Evolutionary conservation across 805 yeast species (phyloP).

Genomic region (Candida odintsovae): DNA sequence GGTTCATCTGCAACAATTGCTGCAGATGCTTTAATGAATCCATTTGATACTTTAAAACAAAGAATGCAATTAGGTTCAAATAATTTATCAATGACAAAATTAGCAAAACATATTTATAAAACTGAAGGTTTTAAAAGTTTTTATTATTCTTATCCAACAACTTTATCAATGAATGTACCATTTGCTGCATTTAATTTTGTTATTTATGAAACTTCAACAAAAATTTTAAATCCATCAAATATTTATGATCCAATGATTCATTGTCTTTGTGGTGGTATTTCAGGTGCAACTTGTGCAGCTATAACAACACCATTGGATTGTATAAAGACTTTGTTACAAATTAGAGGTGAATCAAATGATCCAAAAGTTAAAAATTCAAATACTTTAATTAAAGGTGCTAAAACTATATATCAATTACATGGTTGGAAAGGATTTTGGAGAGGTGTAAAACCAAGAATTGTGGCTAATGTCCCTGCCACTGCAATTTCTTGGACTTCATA

Average conservation of each 20-base stretch:
- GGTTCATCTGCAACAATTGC: slow-evolving; percentile 93
- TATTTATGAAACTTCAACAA: slow-evolving; percentile 80
- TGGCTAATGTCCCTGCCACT: slow-evolving; percentile 91
- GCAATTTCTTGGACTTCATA: slow-evolving; percentile 98
- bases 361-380: slow-evolving; percentile 46
- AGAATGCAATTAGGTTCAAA: slow-evolving; percentile 67
- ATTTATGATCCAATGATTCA: slow-evolving; percentile 84
- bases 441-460: slow-evolving; percentile 86
- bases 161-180: slow-evolving; percentile 86
- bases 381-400: slow-evolving; percentile 68
- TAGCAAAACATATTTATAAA: slow-evolving; percentile 44
- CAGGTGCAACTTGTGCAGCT: slow-evolving; percentile 95
- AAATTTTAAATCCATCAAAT: slow-evolving; percentile 70
- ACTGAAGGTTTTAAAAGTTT: slow-evolving; percentile 75
- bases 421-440: slow-evolving; percentile 68
- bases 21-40: slow-evolving; percentile 94
- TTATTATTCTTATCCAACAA: slow-evolving; percentile 90
- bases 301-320: slow-evolving; percentile 92
- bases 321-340: slow-evolving; percentile 85
- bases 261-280: slow-evolving; percentile 87
- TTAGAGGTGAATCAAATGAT: slow-evolving; percentile 51
- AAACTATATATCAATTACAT: slow-evolving; percentile 52
- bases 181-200: slow-evolving; percentile 94
- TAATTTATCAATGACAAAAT: slow-evolving; percentile 22
- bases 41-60: slow-evolving; percentile 92